Evolutionary conservation across 1,139 yeast species (phyloP), one percentile per base, ranked within the genome.

Genomic region (Pneumocystis wakefieldiae): DNA sequence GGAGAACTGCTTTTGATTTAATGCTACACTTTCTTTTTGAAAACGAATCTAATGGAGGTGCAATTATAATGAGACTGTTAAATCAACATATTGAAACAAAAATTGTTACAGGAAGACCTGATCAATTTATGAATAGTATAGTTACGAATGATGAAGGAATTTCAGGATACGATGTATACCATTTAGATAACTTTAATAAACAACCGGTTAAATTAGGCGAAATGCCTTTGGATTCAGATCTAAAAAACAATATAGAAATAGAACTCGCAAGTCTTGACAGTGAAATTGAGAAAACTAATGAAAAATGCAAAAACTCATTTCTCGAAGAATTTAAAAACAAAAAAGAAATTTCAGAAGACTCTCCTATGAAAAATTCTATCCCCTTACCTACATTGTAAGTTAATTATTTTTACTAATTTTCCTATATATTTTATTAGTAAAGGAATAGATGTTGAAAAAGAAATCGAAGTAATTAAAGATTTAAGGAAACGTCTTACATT

Each of bases 31-130:
- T 90, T 70, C 76, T 94, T 65, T 95, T 89, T 72, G 97, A 92
- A 71, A 88, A 89, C 71, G 97, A 90, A 74, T 87, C 88, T 8
- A 85, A 85, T 63, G 97, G 97, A 53, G 98, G 98, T 3, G 86
- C 94, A 2, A 81, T 91, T 60, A 78, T 91, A 64, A 88, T 92
- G 64, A 79, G 96, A 68, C 81, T 90, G 63, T 84, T 94, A 67
- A 92, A 92, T 75, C 92, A 90, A 74, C 84, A 89, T 72, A 79
- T 94, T 69, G 85, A 87, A 66, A 86, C 95, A 12, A 80, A 83
- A 66, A 84, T 77, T 28, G 70, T 74, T 2, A 67, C 75, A 14
- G 69, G 73, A n/a, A 70, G 76, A 19, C 77, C 79, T 3, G 69
- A 70, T 59, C 64, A 74, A 5, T 69, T 67, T 60, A 74, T 72